Conservation (phyloP, 2,329 filamentous ascomycete species). For the Ceratocystis destructans region DNA sequence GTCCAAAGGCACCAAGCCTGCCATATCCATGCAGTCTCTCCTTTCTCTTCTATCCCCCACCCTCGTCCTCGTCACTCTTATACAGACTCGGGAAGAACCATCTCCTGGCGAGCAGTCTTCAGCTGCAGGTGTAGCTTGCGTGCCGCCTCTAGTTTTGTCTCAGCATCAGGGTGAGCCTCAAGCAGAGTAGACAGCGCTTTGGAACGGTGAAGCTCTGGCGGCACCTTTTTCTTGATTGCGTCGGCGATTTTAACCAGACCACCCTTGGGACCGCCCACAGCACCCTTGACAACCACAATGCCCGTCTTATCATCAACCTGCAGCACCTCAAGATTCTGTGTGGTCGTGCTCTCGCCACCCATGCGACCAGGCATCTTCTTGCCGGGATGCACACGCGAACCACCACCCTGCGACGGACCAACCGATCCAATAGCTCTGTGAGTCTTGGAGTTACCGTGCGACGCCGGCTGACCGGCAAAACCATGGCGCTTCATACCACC, state of each 20-base stretch:
- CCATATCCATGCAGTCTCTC: neutral
- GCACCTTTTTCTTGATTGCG: conserved; percentile 66
- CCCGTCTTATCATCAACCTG: conserved; percentile 79
- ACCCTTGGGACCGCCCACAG: conserved; percentile 78
- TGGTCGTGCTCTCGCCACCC: conserved; percentile 76
- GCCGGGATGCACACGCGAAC: conserved; percentile 81
- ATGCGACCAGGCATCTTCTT: conserved; percentile 98
- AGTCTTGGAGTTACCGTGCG: conserved; percentile 88
- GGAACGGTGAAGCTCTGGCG: conserved; percentile 31
- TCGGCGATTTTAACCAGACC: conserved; percentile 76
- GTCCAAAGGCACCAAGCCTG: neutral
- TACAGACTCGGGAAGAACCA: conserved; percentile 24
- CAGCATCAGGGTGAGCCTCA: conserved; percentile 36
- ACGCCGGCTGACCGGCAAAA: conserved; percentile 75
- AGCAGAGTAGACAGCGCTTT: conserved; percentile 12
- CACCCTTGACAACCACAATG: conserved; percentile 74
- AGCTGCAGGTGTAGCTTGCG: conserved; percentile 39
- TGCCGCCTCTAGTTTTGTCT: conserved; percentile 35
- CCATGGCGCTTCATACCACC: conserved; percentile 97
- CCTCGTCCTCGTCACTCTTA: conserved; percentile 21
- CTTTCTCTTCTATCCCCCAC: conserved; percentile 23
- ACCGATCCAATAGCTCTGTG: conserved; percentile 85
- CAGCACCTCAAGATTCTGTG: conserved; percentile 82
- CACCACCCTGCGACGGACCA: conserved; percentile 80
- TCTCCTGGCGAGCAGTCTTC: conserved; percentile 34